Evolutionary conservation across 306 rosid species (phyloP).

Genomic region (Hippophae rhamnoides): DNA sequence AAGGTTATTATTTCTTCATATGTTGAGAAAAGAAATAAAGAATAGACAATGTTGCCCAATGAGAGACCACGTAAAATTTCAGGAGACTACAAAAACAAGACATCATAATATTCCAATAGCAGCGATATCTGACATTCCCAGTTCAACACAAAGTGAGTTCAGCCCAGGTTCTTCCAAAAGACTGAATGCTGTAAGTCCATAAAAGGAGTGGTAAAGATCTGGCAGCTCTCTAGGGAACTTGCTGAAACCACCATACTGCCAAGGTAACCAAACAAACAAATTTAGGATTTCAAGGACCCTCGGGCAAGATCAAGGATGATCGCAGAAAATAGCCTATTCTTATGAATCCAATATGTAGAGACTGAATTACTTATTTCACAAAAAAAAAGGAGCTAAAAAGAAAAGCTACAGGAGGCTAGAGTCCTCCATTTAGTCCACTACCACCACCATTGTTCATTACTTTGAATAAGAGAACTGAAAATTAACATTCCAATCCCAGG

Average conservation of each 20-base stretch:
- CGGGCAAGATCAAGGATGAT: too few species aligned
- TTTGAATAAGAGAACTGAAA: too few species aligned
- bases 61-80: too few species aligned
- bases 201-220: slow-evolving; percentile 76
- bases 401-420: too few species aligned
- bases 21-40: too few species aligned
- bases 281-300: slow-evolving; percentile 15
- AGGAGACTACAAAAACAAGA: neutral
- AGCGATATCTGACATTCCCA: slow-evolving; percentile 52
- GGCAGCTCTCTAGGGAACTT: slow-evolving; percentile 63
- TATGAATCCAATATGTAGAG: neutral
- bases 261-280: slow-evolving; percentile 14
- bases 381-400: too few species aligned
- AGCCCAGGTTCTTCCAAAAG: slow-evolving; percentile 62
- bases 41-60: too few species aligned
- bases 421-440: too few species aligned
- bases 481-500: too few species aligned
- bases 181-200: slow-evolving; percentile 80
- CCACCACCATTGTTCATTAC: too few species aligned
- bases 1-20: too few species aligned
- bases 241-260: slow-evolving; percentile 84
- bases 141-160: slow-evolving; percentile 48
- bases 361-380: too few species aligned
- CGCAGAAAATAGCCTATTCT: neutral
- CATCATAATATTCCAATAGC: slow-evolving; percentile 32